Percentiles rank a stretch among this genome's conserved stretches.
Evolutionary conservation across 495 filamentous ascomycete species (phyloP).

Genomic region (Durotheca rogersii): DNA sequence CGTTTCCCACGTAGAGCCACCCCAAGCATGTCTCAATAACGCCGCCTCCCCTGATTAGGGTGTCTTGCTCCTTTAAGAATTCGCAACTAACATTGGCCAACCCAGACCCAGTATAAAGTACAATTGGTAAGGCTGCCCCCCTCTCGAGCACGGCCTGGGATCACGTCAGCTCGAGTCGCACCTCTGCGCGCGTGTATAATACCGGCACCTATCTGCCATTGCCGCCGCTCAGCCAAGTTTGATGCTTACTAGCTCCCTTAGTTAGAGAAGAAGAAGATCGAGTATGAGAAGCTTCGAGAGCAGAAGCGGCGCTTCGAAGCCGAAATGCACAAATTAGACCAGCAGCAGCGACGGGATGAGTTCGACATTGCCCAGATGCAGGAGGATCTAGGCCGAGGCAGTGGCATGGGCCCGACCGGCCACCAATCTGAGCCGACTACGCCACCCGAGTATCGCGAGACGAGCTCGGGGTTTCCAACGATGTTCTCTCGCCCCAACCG

Average conservation of each 20-base stretch:
- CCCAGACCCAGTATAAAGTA: conserved; percentile 57
- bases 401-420: conserved; percentile 47
- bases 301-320: conserved; percentile 82
- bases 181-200: conserved; percentile 7
- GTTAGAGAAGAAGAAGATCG: conserved; percentile 89
- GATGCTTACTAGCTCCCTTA: conserved; percentile 45
- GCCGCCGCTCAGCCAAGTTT: conserved; percentile 3
- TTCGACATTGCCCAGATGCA: conserved; percentile 79
- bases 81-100: conserved; percentile 34
- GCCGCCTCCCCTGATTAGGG: conserved; percentile 27
- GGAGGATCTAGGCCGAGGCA: conserved; percentile 63
- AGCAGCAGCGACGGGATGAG: conserved; percentile 77
- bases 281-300: conserved; percentile 82
- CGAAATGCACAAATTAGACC: conserved; percentile 81
- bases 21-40: conserved; percentile 33
- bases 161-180: conserved; percentile 3
- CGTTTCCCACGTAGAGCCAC: conserved; percentile 16
- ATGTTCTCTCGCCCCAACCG: conserved; percentile 75
- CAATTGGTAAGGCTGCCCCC: conserved; percentile 54
- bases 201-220: conserved; percentile 7
- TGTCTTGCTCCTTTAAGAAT: conserved; percentile 36
- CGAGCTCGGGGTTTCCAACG: conserved; percentile 63
- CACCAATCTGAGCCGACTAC: conserved; percentile 93
- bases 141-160: conserved; percentile 8
- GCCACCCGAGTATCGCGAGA: conserved; percentile 87